Base-by-base conservation (phyloP, 192 early-diverging fungal species). In the Coemansia sp. region DNA sequence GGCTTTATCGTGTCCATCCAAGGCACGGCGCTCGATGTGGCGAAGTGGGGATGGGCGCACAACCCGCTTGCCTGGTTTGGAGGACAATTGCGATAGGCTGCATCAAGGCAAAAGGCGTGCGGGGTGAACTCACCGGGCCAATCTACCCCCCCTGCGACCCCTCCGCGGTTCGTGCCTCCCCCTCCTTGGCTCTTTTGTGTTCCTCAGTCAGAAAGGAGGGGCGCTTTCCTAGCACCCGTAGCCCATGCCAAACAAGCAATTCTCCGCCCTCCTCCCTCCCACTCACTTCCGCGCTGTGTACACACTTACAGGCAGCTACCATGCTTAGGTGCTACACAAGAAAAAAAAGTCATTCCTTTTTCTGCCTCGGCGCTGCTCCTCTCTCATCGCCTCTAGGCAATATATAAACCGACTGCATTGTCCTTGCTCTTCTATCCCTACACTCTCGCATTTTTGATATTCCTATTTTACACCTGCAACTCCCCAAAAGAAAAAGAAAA, bases 371-470 rank as follows among this genome's bases (percentile, higher is more conserved):
- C n/a, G 51, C 57, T 36, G 7, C 29, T 19, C 57, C 57, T 37
- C 7, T 36, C 57, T 14, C 19, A 11, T 53, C 25, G 4, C 3
- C 29, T 27, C 34, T 9, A 31, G 31, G 32, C 21, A 34, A 19
- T 61, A 61, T 61, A 61, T 61, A 61, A 61, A 61, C 59, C 59
- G 59, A 61, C 36, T 61, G 36, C 59, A 37, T 38, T 37, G 32
- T 6, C 59, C 36, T 32, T 57, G 25, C 25, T 27, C 25, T 4
- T 38, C 17, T 61, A 61, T 61, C 19, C 53, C 53, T 32, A 57
- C 7, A 29, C 53, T 32, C 12, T 31, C 51, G 29, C 53, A 57
- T 32, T 32, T 61, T 61, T 38, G n/a, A 21, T 21, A 21, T 8
- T 21, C 8, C 45, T 21, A 21, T 21, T 17, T 38, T 38, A 21